A percentile compares a stretch with the other conserved stretches of the same genome.
Conservation (phyloP, 345 rosid species). For the Sonneratia alba region DNA sequence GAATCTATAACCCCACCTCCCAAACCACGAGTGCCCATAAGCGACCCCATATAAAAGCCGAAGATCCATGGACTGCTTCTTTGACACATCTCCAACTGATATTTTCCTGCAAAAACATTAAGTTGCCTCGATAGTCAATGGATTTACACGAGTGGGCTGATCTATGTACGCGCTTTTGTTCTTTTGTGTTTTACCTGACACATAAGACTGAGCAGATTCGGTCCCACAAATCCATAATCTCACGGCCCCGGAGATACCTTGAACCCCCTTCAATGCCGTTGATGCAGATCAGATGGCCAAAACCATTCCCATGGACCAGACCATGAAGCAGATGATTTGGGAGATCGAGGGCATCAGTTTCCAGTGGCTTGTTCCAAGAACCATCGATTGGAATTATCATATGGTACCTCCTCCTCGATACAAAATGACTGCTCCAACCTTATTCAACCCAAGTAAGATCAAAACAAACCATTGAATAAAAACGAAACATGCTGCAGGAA, state of each 20-base stretch:
- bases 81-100: constrained; percentile 59
- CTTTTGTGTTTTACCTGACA: constrained; percentile 33
- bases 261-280: constrained; percentile 85
- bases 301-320: constrained; percentile 72
- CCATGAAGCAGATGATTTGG: constrained; percentile 78
- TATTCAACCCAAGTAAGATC: background rate
- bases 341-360: constrained; percentile 37
- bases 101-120: constrained; percentile 37
- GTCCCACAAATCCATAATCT: constrained; percentile 81
- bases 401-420: constrained; percentile 64
- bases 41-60: constrained; percentile 72
- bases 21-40: constrained; percentile 85
- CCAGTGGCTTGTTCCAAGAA: constrained; percentile 54
- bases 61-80: constrained; percentile 66
- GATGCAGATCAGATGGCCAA: constrained; percentile 69
- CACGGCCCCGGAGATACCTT: constrained; percentile 53
- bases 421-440: constrained; percentile 81
- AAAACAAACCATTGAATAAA: background rate
- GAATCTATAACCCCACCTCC: constrained; percentile 80
- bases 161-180: background rate
- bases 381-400: constrained; percentile 50
- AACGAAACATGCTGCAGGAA: background rate
- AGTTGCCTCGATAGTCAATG: background rate
- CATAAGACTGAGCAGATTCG: constrained; percentile 46
- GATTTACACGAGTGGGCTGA: background rate